Base-by-base conservation (phyloP, 2,329 filamentous ascomycete species). In the Pleochaeta shiraiana region DNA sequence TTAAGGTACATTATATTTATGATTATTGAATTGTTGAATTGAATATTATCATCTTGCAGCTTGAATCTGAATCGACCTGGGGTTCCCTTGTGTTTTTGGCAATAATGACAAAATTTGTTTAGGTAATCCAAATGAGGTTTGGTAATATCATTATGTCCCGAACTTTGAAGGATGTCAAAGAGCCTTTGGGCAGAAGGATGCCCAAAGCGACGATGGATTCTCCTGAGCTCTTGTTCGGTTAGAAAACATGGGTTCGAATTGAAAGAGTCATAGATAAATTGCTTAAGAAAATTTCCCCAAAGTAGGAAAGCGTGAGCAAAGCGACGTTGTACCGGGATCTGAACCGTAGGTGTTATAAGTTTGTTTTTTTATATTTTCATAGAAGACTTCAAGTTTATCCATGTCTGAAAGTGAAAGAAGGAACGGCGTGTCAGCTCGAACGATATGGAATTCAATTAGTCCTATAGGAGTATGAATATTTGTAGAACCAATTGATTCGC, bases 371-470 rank as follows among this genome's bases (percentile, higher is more conserved):
- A 43, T 26, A 61, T 61, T 61, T 21, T 61, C 31, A 9, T 61
- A 43, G n/a, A 9, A 61, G 1, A 61, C 31, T 39, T 24, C 7
- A 12, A 61, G 24, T 30, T 61, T 61, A 24, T 61, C 59, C 59
- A 61, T 61, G 28, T 61, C 59, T 26, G 33, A 39, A 26, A 61
- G 21, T 4, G 19, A 61, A 39, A 37, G 34, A 26, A 61, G 59
- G 59, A 61, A 61, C 3, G 31, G 21, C 24, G 59, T 61, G n/a
- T 61, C 7, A 26, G 31, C 59, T 39, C 39, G 4, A 28, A 61
- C 19, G 24, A 61, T 39, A 43, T 61, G 59, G 39, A 61, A 61
- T 61, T 61, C 59, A 21, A 61, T 37, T 61, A 30, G 16, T 37
- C 59, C 34, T 5, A 61, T 61, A 6, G 59, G 59, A 12, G 34